Evolutionary conservation across 805 yeast genomes (phyloP).

Genomic region (Spathaspora sp.): DNA sequence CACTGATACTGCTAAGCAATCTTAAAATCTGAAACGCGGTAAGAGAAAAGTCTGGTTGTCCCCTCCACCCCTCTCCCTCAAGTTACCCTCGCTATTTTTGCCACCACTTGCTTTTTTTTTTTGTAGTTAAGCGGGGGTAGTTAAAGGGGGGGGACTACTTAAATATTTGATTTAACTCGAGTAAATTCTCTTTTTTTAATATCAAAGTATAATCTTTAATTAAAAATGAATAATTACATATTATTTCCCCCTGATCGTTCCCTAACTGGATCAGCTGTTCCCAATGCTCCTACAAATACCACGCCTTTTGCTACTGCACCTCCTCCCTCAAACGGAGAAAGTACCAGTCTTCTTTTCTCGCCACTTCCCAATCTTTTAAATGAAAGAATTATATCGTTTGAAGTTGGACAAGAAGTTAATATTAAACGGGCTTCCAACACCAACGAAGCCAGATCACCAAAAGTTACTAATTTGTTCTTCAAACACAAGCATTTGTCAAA

Average conservation of each 20-base stretch:
- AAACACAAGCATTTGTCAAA: slow-evolving; percentile 35
- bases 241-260: background rate
- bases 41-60: background rate
- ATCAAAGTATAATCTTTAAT: background rate
- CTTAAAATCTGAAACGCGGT: background rate
- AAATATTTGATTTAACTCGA: background rate
- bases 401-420: background rate
- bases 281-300: background rate
- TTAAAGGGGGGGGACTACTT: background rate
- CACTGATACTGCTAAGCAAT: too few relatives aligned
- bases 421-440: slow-evolving; percentile 7
- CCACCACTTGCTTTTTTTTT: background rate
- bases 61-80: background rate
- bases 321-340: background rate
- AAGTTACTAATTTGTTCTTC: slow-evolving; percentile 27
- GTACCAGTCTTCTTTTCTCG: background rate
- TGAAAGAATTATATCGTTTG: slow-evolving; percentile 4
- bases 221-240: background rate
- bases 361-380: slow-evolving; percentile 2
- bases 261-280: background rate
- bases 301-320: background rate
- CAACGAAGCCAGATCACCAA: slow-evolving; percentile 11
- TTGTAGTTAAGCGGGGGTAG: background rate
- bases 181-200: background rate
- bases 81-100: background rate